A percentile compares a stretch with the other conserved stretches of the same genome.
Conservation (phyloP, 2,329 filamentous ascomycete genomes). For the Xylariaceae sp. region DNA sequence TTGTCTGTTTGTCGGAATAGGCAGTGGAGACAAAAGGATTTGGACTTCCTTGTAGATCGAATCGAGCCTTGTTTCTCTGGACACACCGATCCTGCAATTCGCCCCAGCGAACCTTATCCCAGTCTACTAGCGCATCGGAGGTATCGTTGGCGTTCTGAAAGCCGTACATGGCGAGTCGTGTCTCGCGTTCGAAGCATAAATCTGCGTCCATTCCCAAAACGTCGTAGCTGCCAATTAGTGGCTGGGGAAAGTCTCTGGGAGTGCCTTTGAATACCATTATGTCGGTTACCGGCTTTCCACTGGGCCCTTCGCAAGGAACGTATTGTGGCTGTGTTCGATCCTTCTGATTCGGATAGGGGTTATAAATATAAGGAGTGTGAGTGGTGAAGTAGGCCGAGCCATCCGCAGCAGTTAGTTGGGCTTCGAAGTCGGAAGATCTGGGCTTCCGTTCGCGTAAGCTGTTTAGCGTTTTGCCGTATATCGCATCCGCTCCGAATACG, state of each 20-base stretch:
- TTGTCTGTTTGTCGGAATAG: constrained; percentile 32
- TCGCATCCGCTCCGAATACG: constrained; percentile 42
- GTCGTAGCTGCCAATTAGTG: constrained; percentile 58
- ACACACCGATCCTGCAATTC: constrained; percentile 62
- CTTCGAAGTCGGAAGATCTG: constrained; percentile 27
- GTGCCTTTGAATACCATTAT: constrained; percentile 58
- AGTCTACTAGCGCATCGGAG: constrained; percentile 44
- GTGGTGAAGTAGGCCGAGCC: constrained; percentile 37
- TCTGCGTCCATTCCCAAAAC: constrained; percentile 56
- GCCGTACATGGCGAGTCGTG: constrained; percentile 63
- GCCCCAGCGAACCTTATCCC: constrained; percentile 65
- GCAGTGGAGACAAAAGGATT: constrained; percentile 40
- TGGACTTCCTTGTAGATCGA: constrained; percentile 37
- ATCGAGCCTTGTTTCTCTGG: constrained; percentile 61
- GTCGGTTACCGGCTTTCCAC: constrained; percentile 55
- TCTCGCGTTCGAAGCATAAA: constrained; percentile 62
- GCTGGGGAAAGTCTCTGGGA: constrained; percentile 52
- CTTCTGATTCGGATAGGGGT: constrained; percentile 69
- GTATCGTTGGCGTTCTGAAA: constrained; percentile 45
- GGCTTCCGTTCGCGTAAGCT: constrained; percentile 39
- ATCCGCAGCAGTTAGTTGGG: constrained; percentile 30
- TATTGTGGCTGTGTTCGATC: constrained; percentile 51
- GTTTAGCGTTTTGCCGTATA: constrained; percentile 53
- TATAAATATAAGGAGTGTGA: constrained; percentile 52
- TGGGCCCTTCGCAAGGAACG: constrained; percentile 59